These are phyloP conservation scores for Pyrus hybrid DNA, from an alignment of 331 rosid species.

Conservation along the genomic window DNA sequence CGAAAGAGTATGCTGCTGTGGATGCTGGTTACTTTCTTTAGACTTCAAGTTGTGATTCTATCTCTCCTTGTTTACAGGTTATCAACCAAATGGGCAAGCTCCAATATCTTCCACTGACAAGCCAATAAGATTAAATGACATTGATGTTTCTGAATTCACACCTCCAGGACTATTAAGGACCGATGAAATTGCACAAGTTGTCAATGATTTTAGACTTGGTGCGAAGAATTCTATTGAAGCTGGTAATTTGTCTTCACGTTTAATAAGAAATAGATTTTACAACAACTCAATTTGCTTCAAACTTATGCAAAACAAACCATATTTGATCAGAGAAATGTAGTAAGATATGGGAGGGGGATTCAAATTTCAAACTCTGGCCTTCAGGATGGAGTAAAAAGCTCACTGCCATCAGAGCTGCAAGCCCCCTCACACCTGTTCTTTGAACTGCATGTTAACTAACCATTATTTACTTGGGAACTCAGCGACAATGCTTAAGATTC, in stretches of 20 bases:
- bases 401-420: too few species aligned
- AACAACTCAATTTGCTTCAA: background rate
- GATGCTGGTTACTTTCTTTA: background rate
- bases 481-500: background rate
- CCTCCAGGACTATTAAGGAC: constrained; percentile 20
- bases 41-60: background rate
- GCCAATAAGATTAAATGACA: background rate
- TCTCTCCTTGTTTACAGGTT: constrained; percentile 1
- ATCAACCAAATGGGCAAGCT: constrained; percentile 22
- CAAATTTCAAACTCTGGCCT: too few species aligned
- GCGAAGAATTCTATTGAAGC: constrained; percentile 27
- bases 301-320: background rate
- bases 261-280: background rate
- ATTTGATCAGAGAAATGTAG: background rate
- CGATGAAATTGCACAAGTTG: constrained; percentile 14
- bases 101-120: constrained; percentile 19
- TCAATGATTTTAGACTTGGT: constrained; percentile 22
- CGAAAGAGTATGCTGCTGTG: background rate
- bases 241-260: background rate
- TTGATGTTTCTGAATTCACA: constrained; percentile 2
- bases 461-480: background rate
- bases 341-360: too few species aligned
- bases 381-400: too few species aligned
- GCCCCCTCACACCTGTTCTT: background rate
- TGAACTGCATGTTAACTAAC: background rate